These are phyloP conservation scores for Pseudonitzschia multiseries DNA, from an alignment of 108 stramenopile genomes.

Conservation along the genomic window DNA sequence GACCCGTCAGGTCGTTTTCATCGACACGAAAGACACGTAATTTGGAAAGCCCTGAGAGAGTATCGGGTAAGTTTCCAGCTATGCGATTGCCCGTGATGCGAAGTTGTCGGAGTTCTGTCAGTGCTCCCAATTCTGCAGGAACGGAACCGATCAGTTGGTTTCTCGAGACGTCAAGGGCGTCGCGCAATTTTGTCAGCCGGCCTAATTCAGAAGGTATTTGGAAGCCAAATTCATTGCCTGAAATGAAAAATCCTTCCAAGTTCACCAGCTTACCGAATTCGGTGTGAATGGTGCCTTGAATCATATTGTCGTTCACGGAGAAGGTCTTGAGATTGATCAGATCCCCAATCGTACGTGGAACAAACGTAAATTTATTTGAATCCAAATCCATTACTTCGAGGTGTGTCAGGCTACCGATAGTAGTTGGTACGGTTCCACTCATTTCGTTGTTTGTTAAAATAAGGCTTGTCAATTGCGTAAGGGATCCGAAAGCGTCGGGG, in stretches of 20 bases:
- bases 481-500: conserved; percentile 18
- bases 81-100: conserved; percentile 33
- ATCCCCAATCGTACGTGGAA: conserved; percentile 35
- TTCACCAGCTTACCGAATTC: conserved; percentile 53
- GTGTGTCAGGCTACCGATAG: conserved; percentile 18
- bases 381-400: conserved; percentile 30
- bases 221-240: conserved; percentile 50
- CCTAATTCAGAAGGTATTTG: conserved; percentile 66
- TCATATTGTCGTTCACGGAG: conserved; percentile 46
- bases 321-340: conserved; percentile 37
- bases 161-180: conserved; percentile 46
- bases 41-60: conserved; percentile 15
- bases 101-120: conserved; percentile 28
- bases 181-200: conserved; percentile 47
- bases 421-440: conserved; percentile 28
- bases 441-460: conserved; percentile 30
- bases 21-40: conserved; percentile 39
- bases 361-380: conserved; percentile 19
- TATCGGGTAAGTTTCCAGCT: conserved; percentile 24
- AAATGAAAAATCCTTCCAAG: conserved; percentile 51
- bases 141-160: conserved; percentile 54
- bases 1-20: conserved; percentile 38
- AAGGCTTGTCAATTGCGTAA: conserved; percentile 21
- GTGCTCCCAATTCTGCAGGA: conserved; percentile 42
- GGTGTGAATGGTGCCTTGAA: conserved; percentile 54